phyloP scores from a whole-genome alignment of 169 alveolate species.

The Cryptosporidium viatorum region DNA sequence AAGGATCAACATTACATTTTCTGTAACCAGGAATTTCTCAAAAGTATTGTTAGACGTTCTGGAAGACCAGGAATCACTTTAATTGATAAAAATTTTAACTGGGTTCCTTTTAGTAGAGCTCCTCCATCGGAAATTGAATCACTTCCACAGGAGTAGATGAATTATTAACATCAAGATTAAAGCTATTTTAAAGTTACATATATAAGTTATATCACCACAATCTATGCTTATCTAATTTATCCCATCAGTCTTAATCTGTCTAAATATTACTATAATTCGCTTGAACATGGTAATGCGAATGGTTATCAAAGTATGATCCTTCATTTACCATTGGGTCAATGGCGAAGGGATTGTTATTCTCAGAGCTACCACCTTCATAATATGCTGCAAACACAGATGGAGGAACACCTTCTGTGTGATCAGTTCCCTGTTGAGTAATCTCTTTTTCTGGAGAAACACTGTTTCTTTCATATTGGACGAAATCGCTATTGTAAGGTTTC shows the following conservation, averaged over 20 bases:
- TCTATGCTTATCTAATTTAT: not conserved
- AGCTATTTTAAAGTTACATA: not conserved
- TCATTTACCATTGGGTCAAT: not conserved
- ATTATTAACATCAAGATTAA: not conserved
- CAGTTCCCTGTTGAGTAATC: not conserved
- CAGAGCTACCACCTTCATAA: not conserved
- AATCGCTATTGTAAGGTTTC: not conserved
- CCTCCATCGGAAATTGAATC: conserved; percentile 68
- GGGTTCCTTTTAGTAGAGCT: conserved; percentile 71
- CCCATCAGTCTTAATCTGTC: not conserved
- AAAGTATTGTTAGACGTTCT: conserved; percentile 16
- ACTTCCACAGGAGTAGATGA: conserved; percentile 19
- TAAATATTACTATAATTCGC: conserved; percentile 30
- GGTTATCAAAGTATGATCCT: not conserved
- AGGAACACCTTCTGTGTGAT: conserved; percentile 3
- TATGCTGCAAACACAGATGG: conserved; percentile 67
- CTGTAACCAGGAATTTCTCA: conserved; percentile 47
- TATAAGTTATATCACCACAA: not conserved
- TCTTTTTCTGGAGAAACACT: not conserved
- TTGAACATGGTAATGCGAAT: conserved; percentile 35
- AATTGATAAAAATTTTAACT: conserved; percentile 41
- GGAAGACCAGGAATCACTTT: conserved; percentile 62
- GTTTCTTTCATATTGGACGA: not conserved
- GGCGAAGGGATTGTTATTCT: not conserved
- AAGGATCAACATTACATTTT: conserved; percentile 13